These are phyloP conservation scores for Brassica juncea DNA, from an alignment of 345 rosid genomes.

Conservation along the genomic window DNA sequence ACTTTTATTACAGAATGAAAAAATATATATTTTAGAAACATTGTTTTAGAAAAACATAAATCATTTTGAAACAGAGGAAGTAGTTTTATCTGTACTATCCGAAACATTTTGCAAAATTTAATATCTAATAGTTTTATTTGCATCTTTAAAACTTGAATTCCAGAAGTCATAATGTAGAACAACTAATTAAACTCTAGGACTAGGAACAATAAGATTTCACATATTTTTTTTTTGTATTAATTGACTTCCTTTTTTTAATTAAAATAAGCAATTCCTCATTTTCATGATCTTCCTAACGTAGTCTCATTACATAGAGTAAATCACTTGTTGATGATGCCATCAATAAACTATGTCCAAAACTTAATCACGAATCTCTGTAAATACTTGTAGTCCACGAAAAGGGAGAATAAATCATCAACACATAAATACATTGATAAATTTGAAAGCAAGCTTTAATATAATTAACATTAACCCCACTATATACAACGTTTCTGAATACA, in stretches of 20 bases:
- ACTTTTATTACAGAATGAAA: no score
- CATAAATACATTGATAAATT: slow-evolving; percentile 10
- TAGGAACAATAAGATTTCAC: not conserved
- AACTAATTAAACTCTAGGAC: not conserved
- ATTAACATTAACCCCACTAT: not conserved
- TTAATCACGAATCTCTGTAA: not conserved
- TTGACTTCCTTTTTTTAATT: not conserved
- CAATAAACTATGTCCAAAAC: not conserved
- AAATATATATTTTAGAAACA: no score
- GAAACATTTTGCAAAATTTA: no score
- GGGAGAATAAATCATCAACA: not conserved
- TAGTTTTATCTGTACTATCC: no score
- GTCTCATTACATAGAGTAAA: not conserved
- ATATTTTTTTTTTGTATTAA: not conserved
- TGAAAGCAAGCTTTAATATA: slow-evolving; percentile 16
- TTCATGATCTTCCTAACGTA: not conserved
- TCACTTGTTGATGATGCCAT: not conserved
- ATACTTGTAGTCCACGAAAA: slow-evolving; percentile 19
- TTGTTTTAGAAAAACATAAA: no score
- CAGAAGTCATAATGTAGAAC: no score
- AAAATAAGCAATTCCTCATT: not conserved
- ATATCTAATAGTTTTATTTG: no score
- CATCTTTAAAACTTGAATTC: no score
- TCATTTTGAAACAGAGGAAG: no score
- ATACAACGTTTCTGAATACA: slow-evolving; percentile 19